Base-by-base conservation (phyloP, 1,284 basidiomycete genomes). In the Pisolithus thermaeus region DNA sequence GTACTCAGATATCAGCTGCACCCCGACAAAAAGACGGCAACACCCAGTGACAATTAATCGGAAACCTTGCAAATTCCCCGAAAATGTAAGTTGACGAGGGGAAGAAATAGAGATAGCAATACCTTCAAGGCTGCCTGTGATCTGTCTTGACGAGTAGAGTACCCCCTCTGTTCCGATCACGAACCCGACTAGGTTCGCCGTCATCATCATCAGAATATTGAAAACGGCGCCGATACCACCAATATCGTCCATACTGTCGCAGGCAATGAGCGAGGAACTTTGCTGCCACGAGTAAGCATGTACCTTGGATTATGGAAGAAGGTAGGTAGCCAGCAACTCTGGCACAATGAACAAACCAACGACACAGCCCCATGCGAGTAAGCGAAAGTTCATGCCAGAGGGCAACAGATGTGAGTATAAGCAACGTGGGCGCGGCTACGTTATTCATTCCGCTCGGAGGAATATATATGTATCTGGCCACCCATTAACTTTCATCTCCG, bases 341-440 rank as follows among this genome's bases (percentile, higher is more conserved):
- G 96, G 96, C 1, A 95, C 58, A 52, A 99, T 85, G 67, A 99
- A 97, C 40, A 97, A 62, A 59, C 84, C 90, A 50, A 97, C 80
- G 9, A 97, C 83, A 96, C 96, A 99, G 1, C 96, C 96, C 97
- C 97, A 99, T 0, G 92, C 85, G 0, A 99, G 76, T 6, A 99
- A 77, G 45, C 80, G 80, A 68, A 97, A 99, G 75, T 65, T 98
- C 96, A 63, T 99, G 96, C 97, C 97, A 99, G 14, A 99, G 73
- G 0, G 96, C 97, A n/a, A 98, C 96, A 65, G 99, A 99, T 0
- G 95, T 90, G 73, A 99, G 99, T 28, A 97, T 84, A 18, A 97
- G 71, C 6, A 88, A 58, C 0, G 83, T 92, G 20, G 94, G 84
- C 18, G 87, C 56, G 1, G 88, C 63, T 3, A 81, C 70, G 56